Evolutionary conservation across 2,329 filamentous ascomycete genomes (phyloP).

Genomic region (Ophiostoma montium): DNA sequence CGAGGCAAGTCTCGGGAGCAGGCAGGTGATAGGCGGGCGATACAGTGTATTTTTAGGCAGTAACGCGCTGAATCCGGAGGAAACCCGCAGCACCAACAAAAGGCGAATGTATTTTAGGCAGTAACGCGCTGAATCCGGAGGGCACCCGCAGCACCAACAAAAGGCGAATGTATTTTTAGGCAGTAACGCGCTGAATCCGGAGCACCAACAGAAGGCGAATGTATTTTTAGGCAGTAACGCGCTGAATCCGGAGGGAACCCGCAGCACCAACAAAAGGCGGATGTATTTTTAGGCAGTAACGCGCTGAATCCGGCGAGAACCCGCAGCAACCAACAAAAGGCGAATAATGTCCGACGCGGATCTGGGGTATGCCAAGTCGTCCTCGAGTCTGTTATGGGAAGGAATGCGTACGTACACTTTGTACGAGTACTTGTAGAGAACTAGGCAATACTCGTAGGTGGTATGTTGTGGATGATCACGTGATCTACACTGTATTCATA

Average conservation of each 20-base stretch:
- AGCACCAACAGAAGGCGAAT: too few relatives aligned
- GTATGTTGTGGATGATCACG: too few relatives aligned
- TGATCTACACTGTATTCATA: too few relatives aligned
- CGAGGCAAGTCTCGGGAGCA: conserved; percentile 10
- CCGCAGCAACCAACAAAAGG: background rate
- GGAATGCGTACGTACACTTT: too few relatives aligned
- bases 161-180: background rate
- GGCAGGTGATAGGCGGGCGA: conserved; percentile 5
- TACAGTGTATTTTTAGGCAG: background rate
- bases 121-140: background rate
- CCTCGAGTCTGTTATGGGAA: too few relatives aligned
- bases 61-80: background rate
- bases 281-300: background rate
- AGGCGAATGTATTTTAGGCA: too few relatives aligned
- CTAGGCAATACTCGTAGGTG: too few relatives aligned
- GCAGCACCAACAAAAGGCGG: too few relatives aligned
- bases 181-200: background rate
- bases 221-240: background rate
- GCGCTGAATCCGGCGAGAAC: background rate
- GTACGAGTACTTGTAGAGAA: too few relatives aligned
- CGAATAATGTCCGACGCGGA: background rate
- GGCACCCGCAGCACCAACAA: background rate
- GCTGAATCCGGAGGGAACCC: background rate
- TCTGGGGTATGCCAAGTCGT: background rate
- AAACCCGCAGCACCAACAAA: background rate